These are phyloP conservation scores for Fusarium globosum DNA, from an alignment of 2,329 filamentous ascomycete genomes.

Conservation along the genomic window DNA sequence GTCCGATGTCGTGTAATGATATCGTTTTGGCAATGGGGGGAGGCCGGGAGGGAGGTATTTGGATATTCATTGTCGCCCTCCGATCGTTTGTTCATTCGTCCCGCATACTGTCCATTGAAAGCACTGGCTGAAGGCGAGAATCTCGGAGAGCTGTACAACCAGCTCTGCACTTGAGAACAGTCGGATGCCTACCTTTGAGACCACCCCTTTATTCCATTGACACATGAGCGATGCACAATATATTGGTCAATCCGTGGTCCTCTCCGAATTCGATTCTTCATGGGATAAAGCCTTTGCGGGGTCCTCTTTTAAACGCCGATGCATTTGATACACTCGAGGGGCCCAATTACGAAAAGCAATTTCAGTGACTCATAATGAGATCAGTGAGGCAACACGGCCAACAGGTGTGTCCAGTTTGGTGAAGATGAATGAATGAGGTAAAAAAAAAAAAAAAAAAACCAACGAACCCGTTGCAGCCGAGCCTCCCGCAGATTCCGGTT, in stretches of 20 bases:
- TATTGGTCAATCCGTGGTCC: neutral
- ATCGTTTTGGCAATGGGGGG: too few relatives aligned
- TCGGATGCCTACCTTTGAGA: neutral
- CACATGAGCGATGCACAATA: neutral
- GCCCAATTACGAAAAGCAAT: neutral
- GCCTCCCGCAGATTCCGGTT: slow-evolving; percentile 32
- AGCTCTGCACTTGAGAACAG: neutral
- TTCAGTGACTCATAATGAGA: neutral
- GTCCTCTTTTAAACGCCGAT: neutral
- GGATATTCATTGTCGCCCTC: neutral
- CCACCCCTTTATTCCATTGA: neutral
- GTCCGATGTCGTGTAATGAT: neutral
- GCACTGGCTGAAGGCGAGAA: neutral
- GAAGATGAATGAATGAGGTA: neutral
- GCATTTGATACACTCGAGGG: neutral
- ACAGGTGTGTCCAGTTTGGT: neutral
- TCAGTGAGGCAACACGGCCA: neutral
- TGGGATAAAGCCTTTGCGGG: slow-evolving; percentile 11
- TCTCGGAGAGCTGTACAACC: neutral
- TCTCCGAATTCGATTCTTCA: neutral
- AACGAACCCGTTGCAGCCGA: slow-evolving; percentile 33
- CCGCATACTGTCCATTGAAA: neutral
- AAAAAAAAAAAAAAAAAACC: neutral
- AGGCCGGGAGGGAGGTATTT: neutral
- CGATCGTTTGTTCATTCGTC: neutral